Conservation (phyloP, 2,329 filamentous ascomycete genomes). For the Plectosphaerella plurivora region DNA sequence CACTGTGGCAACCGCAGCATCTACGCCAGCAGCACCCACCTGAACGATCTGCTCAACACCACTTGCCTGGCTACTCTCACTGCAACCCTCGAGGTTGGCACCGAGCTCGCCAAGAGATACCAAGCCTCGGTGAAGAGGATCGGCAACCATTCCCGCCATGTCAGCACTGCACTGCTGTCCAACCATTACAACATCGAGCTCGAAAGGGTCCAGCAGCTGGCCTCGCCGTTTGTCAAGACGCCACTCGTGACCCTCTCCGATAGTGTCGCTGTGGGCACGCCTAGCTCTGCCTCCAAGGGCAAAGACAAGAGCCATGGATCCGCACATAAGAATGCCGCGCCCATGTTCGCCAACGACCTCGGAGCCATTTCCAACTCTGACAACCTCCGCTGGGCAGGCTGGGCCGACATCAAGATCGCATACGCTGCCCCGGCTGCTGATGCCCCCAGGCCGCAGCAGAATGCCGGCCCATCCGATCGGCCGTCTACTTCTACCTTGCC, state of each 20-base stretch:
- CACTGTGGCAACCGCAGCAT: conserved; percentile 96
- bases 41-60: conserved; percentile 86
- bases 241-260: conserved; percentile 49
- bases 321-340: conserved; percentile 42
- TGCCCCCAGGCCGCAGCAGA: neutral
- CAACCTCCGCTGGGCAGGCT: conserved; percentile 63
- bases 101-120: conserved; percentile 87
- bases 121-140: conserved; percentile 81
- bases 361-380: conserved; percentile 65
- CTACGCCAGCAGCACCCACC: conserved; percentile 86
- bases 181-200: conserved; percentile 80
- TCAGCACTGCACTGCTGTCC: conserved; percentile 69
- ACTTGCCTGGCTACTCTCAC: conserved; percentile 77
- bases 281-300: conserved; percentile 58
- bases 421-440: conserved; percentile 41
- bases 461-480: conserved; percentile 4
- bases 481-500: conserved; percentile 41
- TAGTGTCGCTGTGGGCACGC: conserved; percentile 45
- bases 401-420: conserved; percentile 73
- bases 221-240: conserved; percentile 76
- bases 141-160: conserved; percentile 57
- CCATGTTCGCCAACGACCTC: conserved; percentile 79
- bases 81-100: conserved; percentile 72
- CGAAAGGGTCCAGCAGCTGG: conserved; percentile 80
- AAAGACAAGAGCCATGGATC: conserved; percentile 62